Percentiles rank a stretch among this genome's conserved stretches.
Conservation (phyloP, 73 alveolate species). For the Effrenium voratum region DNA sequence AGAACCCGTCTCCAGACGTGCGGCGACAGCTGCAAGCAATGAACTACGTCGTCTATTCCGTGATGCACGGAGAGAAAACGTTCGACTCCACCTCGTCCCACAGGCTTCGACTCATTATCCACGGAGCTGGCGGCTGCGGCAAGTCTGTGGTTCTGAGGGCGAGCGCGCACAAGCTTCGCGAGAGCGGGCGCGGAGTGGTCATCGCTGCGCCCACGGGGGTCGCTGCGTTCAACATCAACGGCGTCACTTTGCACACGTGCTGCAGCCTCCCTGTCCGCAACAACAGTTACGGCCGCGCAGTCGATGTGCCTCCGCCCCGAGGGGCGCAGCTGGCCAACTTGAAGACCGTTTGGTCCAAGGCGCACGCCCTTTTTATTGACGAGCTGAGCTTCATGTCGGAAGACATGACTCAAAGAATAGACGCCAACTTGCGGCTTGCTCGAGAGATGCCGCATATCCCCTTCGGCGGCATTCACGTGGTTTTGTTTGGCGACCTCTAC, state of each 20-base stretch:
- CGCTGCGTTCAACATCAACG: slow-evolving; percentile 71
- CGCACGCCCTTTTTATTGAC: slow-evolving; percentile 24
- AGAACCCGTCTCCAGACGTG: background rate
- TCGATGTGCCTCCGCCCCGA: slow-evolving; percentile 48
- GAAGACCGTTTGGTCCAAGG: background rate
- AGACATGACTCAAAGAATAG: background rate
- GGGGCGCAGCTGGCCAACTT: slow-evolving; percentile 31
- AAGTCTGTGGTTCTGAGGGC: slow-evolving; percentile 43
- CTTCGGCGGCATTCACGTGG: slow-evolving; percentile 56
- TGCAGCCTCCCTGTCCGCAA: slow-evolving; percentile 23
- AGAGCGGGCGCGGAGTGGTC: slow-evolving; percentile 18
- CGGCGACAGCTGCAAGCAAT: background rate
- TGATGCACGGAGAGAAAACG: background rate
- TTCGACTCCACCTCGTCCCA: background rate
- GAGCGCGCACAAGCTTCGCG: slow-evolving; percentile 29
- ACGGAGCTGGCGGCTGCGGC: slow-evolving; percentile 68
- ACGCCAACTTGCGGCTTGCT: slow-evolving; percentile 32
- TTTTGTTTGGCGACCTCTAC: slow-evolving; percentile 34
- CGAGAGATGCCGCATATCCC: background rate
- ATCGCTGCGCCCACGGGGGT: slow-evolving; percentile 56
- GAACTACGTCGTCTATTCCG: slow-evolving; percentile 27
- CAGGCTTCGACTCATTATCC: background rate
- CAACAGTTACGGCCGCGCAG: slow-evolving; percentile 22
- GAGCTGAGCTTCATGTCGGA: slow-evolving; percentile 33
- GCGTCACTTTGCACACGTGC: slow-evolving; percentile 18